Conservation (phyloP, 495 filamentous ascomycete genomes). For the Amniculicola lignicola region DNA sequence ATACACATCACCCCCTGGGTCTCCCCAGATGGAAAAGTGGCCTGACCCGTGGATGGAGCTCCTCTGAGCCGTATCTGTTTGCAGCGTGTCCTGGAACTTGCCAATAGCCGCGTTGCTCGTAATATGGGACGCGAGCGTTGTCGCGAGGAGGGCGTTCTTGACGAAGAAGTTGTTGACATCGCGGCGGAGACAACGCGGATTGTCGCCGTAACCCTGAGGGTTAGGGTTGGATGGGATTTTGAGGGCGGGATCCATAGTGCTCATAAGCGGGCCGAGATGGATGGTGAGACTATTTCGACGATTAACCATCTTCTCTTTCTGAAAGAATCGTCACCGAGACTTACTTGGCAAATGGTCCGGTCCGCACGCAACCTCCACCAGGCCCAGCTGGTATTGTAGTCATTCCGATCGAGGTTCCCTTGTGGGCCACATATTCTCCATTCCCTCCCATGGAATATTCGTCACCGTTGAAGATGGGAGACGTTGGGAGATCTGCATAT, state of each 20-base stretch:
- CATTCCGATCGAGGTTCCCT: conserved; percentile 5
- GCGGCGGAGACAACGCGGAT: conserved; percentile 28
- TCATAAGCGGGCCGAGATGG: conserved; percentile 17
- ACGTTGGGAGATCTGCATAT: conserved; percentile 18
- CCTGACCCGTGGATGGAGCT: conserved; percentile 19
- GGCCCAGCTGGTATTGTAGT: conserved; percentile 16
- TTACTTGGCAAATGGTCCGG: conserved; percentile 27
- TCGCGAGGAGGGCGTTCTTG: neutral
- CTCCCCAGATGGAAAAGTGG: conserved; percentile 32
- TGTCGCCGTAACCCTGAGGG: conserved; percentile 27
- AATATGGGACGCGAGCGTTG: conserved; percentile 20
- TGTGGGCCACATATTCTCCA: conserved; percentile 22
- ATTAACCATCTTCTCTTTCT: neutral
- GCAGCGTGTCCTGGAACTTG: conserved; percentile 27
- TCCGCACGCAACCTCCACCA: conserved; percentile 29
- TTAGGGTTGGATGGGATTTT: conserved; percentile 19
- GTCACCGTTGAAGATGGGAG: conserved; percentile 31
- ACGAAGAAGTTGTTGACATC: conserved; percentile 31
- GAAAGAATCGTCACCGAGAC: neutral
- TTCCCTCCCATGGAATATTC: conserved; percentile 28
- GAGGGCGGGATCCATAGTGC: conserved; percentile 30
- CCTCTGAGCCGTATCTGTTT: conserved; percentile 12
- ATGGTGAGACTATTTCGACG: conserved; percentile 11
- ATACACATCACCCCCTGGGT: conserved; percentile 28
- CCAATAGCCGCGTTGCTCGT: conserved; percentile 11